phyloP scores from a whole-genome alignment of 1,284 basidiomycete species.

The Cystobasidiaceae sp. region DNA sequence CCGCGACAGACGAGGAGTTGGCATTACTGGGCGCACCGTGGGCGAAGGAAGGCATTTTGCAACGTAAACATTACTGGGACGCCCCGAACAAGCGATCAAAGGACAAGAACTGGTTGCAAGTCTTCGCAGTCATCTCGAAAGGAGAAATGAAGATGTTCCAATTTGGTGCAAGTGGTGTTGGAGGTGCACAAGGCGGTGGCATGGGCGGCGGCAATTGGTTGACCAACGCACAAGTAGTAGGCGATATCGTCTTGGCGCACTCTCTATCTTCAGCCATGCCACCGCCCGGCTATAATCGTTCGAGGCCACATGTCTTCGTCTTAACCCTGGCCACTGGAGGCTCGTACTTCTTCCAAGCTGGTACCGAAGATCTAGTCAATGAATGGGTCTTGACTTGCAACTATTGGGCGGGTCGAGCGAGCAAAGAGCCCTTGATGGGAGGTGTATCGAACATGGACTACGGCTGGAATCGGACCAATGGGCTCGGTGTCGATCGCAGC shows the following conservation, averaged over 20 bases:
- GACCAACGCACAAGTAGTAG: constrained; percentile 78
- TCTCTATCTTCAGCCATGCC: constrained; percentile 81
- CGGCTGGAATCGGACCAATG: constrained; percentile 79
- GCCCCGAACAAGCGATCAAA: constrained; percentile 57
- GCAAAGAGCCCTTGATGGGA: constrained; percentile 86
- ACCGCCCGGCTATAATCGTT: constrained; percentile 81
- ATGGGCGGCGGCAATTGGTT: constrained; percentile 91
- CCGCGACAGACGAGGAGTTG: constrained; percentile 83
- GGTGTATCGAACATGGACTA: constrained; percentile 99
- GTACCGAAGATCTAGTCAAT: constrained; percentile 91
- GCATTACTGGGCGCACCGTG: constrained; percentile 91
- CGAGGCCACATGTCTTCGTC: constrained; percentile 91
- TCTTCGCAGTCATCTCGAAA: constrained; percentile 90
- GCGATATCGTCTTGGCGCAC: constrained; percentile 75
- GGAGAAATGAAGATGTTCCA: constrained; percentile 92
- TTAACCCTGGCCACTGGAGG: constrained; percentile 80
- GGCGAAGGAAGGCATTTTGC: constrained; percentile 96
- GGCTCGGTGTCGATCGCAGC: constrained; percentile 48
- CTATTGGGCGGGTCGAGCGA: constrained; percentile 92
- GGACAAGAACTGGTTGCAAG: constrained; percentile 56
- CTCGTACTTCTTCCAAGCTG: constrained; percentile 94
- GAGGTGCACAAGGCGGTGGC: constrained; percentile 42
- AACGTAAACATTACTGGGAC: constrained; percentile 92
- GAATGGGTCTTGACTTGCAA: constrained; percentile 99
- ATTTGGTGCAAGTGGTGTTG: constrained; percentile 59